Base-by-base conservation (phyloP, 805 yeast genomes). In the Grigorovia transvaalensis region DNA sequence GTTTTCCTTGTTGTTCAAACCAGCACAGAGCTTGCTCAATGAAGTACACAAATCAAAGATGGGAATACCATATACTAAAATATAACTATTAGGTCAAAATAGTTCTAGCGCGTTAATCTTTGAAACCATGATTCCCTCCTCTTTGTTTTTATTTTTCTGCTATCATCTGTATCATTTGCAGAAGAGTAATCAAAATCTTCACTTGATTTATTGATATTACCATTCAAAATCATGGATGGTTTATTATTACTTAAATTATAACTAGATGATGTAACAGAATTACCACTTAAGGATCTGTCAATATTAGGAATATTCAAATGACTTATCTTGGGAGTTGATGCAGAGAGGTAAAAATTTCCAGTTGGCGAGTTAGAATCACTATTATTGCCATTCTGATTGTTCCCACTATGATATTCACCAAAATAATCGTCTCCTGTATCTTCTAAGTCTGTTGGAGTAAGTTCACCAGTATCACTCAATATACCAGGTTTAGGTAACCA, bases 61-160 rank as follows among this genome's bases (percentile, higher is more conserved):
- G 6, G 27, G 6, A 23, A 23, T 4, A 23, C 27, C 6, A 23
- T 4, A 23, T 23, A 23, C 6, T 23, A 23, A 23, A 23, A 23
- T 23, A 23, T 41, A 33, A 41, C 11, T 13, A 41, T 41, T 8
- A n/a, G n/a, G n/a, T 11, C 15, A 41, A 7, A 9, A 41, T 2
- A 41, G 3, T 9, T 13, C n/a, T 63, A 62, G 51, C 72, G 59
- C 6, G 75, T 70, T 46, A 75, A 54, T 56, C 74, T 69, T 51
- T 67, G 74, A 54, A 76, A 72, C 81, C 81, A 77, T 7, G 72
- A 66, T 27, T 65, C 71, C 48, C 70, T 64, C 46, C 68, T 71
- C 40, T 57, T 58, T 51, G 66, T 59, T 50, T 66, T 62, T 49
- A 57, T 49, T 53, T 49, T 43, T 46, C 58, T 50, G 18, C 56